Evolutionary conservation across 345 rosid genomes (phyloP).

Genomic region (Gossypium anomalum): DNA sequence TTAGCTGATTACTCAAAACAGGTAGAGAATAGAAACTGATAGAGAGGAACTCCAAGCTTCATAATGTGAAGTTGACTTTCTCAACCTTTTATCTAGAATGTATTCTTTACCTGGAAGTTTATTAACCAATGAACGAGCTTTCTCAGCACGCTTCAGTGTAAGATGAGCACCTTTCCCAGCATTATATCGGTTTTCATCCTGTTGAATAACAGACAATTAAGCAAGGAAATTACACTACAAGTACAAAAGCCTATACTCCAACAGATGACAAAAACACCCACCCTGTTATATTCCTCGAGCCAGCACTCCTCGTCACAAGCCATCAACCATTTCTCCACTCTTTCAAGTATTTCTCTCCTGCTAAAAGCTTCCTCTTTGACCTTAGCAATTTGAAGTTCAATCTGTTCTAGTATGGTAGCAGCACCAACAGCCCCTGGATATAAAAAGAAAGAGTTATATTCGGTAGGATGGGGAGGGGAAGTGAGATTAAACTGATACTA

Average conservation of each 20-base stretch:
- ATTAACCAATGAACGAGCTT: conserved; percentile 86
- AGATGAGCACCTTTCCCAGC: conserved; percentile 99
- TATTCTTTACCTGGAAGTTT: conserved; percentile 75
- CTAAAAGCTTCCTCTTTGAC: conserved; percentile 88
- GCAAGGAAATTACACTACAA: conserved; percentile 7
- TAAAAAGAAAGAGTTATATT: not conserved
- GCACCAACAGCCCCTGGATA: conserved; percentile 64
- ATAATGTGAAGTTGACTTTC: not conserved
- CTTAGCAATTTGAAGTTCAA: conserved; percentile 77
- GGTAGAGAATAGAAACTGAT: not conserved
- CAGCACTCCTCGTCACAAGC: conserved; percentile 97
- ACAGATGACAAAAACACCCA: conserved; percentile 25
- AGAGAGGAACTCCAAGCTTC: not conserved
- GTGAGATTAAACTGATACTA: not conserved
- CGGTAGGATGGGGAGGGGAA: not conserved
- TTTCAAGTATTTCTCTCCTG: conserved; percentile 88
- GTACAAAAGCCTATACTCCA: not conserved
- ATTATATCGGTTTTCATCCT: conserved; percentile 95
- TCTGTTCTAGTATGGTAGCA: conserved; percentile 59
- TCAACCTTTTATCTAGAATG: not conserved
- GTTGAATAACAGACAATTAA: conserved; percentile 23
- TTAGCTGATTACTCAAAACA: not conserved
- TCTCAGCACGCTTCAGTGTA: conserved; percentile 93
- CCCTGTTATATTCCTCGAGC: conserved; percentile 99
- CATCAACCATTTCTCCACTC: conserved; percentile 87